Evolutionary conservation across 176 grass and related monocot species (phyloP).

Genomic region (Carex myosuroides): DNA sequence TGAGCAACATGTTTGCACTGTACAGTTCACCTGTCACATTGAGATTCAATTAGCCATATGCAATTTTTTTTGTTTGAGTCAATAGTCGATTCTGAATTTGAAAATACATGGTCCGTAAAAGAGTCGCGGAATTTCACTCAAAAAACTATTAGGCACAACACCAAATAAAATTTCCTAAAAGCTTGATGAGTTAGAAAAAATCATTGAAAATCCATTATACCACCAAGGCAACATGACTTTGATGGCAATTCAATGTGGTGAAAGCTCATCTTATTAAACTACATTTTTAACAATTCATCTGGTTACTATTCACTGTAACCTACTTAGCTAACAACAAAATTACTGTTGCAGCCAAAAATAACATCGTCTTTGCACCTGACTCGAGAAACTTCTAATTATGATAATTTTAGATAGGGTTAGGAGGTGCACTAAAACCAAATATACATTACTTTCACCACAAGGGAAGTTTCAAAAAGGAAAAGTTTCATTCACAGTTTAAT

Average conservation of each 20-base stretch:
- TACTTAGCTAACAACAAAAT: neutral
- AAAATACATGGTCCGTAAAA: neutral
- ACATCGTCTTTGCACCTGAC: neutral
- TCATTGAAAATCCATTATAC: neutral
- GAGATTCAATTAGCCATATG: too few species aligned
- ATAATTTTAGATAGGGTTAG: too few species aligned
- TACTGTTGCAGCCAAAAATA: neutral
- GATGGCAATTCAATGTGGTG: neutral
- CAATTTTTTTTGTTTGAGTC: slow-evolving; percentile 18
- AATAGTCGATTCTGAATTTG: slow-evolving; percentile 1
- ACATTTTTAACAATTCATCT: neutral
- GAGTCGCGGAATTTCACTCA: neutral
- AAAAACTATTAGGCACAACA: neutral
- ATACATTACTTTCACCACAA: too few species aligned
- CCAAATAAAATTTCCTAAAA: neutral
- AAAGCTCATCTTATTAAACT: too few species aligned
- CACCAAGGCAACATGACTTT: neutral
- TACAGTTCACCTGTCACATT: too few species aligned
- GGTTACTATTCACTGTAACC: neutral
- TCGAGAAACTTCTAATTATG: too few species aligned
- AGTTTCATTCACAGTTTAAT: too few species aligned
- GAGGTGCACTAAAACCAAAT: too few species aligned
- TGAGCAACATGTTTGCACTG: too few species aligned
- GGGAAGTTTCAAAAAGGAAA: too few species aligned
- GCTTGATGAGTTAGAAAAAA: neutral